A percentile compares a stretch with the other conserved stretches of the same genome.
phyloP scores from a whole-genome alignment of 257 asterid genomes.

The Dorcoceras hygrometricum region DNA sequence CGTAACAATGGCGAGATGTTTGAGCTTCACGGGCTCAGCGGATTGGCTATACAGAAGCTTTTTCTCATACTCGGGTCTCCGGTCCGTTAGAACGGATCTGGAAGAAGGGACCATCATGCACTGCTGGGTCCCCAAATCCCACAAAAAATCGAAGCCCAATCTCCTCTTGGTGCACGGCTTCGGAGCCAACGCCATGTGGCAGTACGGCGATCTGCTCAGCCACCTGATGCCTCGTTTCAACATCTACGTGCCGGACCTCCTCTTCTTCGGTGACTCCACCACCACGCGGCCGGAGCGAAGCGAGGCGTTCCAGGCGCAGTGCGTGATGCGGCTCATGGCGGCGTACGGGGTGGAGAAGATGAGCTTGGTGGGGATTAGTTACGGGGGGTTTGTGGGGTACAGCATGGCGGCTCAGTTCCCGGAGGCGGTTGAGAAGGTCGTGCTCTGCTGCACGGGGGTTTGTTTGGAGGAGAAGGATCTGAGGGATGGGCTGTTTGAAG shows the following conservation, averaged over 20 bases:
- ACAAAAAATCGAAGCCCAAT: conserved; percentile 49
- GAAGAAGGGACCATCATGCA: conserved; percentile 75
- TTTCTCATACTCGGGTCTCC: conserved; percentile 77
- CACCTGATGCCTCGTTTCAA: conserved; percentile 77
- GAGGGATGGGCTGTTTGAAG: conserved; percentile 63
- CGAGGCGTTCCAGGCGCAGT: conserved; percentile 78
- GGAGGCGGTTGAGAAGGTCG: conserved; percentile 64
- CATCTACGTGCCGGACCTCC: conserved; percentile 86
- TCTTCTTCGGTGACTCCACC: conserved; percentile 77
- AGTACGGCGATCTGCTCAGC: conserved; percentile 79
- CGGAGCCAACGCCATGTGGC: conserved; percentile 99
- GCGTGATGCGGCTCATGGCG: conserved; percentile 70
- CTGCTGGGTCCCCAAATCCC: conserved; percentile 78
- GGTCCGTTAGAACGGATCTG: conserved; percentile 53
- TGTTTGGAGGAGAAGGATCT: conserved; percentile 81
- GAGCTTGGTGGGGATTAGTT: conserved; percentile 82
- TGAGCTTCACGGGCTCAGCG: conserved; percentile 86
- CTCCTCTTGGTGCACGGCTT: conserved; percentile 79
- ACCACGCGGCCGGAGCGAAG: conserved; percentile 64
- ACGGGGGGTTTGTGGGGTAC: conserved; percentile 86
- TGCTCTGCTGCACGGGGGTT: conserved; percentile 80
- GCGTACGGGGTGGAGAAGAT: conserved; percentile 43
- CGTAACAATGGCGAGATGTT: conserved; percentile 43
- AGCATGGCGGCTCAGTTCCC: conserved; percentile 83
- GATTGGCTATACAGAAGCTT: conserved; percentile 74